A percentile compares a stretch with the other conserved stretches of the same genome.
Conservation (phyloP, 768 basidiomycete species). For the Auricularia heimuer region DNA sequence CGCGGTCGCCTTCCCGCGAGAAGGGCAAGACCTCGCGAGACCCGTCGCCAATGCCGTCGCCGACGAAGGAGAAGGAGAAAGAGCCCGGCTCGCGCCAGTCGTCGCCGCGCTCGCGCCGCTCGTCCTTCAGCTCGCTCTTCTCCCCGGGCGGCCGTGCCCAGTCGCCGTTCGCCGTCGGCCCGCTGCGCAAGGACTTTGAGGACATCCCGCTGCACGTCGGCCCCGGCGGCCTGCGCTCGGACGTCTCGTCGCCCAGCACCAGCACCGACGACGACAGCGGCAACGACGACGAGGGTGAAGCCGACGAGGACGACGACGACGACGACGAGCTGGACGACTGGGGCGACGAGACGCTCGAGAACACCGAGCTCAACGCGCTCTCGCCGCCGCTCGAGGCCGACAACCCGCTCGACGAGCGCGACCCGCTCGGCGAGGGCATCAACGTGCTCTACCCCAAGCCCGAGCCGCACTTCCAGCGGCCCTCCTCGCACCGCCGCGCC, state of each 20-base stretch:
- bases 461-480: conserved; percentile 48
- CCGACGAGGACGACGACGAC: conserved; percentile 43
- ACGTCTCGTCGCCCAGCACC: not conserved
- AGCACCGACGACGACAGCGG: not conserved
- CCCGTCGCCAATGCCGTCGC: not conserved
- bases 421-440: conserved; percentile 86
- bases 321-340: conserved; percentile 41
- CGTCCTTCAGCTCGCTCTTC: not conserved
- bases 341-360: conserved; percentile 67
- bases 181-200: not conserved
- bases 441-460: conserved; percentile 50
- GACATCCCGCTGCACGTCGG: not conserved
- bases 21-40: not conserved
- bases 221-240: not conserved
- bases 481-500: conserved; percentile 21
- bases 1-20: not conserved
- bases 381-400: conserved; percentile 20
- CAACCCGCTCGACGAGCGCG: conserved; percentile 27
- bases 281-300: conserved; percentile 10
- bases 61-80: too few relatives aligned
- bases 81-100: not conserved
- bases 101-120: not conserved
- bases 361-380: conserved; percentile 77
- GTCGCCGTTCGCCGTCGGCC: not conserved
- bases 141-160: not conserved